A percentile compares a stretch with the other conserved stretches of the same genome.
Conservation (phyloP, 805 yeast species). For the Kregervanrija pseudodelftensis region DNA sequence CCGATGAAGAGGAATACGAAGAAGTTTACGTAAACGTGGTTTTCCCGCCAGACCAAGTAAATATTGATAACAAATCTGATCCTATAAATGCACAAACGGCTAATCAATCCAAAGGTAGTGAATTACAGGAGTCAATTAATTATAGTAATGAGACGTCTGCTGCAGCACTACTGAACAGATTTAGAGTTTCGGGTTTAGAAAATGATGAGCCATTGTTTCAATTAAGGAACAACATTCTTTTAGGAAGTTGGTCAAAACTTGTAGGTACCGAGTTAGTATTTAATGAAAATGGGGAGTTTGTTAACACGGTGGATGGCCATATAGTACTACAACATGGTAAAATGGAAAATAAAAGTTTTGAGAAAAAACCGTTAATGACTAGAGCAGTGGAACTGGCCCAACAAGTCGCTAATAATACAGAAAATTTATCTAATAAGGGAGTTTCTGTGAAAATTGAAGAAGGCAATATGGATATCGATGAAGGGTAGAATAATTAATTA, state of each 20-base stretch:
- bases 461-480: too few relatives aligned
- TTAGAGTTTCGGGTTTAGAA: constrained; percentile 52
- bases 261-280: constrained; percentile 63
- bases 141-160: constrained; percentile 7
- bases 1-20: constrained; percentile 29
- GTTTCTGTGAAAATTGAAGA: too few relatives aligned
- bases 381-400: constrained; percentile 20
- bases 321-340: constrained; percentile 26
- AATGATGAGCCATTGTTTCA: constrained; percentile 48
- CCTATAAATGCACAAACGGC: constrained; percentile 8
- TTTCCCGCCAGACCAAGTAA: constrained; percentile 33
- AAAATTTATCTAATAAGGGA: too few relatives aligned
- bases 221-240: constrained; percentile 52
- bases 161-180: constrained; percentile 8
- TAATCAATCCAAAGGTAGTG: not conserved
- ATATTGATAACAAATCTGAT: constrained; percentile 15
- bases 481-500: too few relatives aligned
- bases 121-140: constrained; percentile 10
- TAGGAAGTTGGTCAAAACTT: constrained; percentile 69
- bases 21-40: constrained; percentile 51
- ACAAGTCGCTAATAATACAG: constrained; percentile 5
- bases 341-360: constrained; percentile 17
- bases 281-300: constrained; percentile 29
- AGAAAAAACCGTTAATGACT: constrained; percentile 17
- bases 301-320: constrained; percentile 25